phyloP scores from a whole-genome alignment of 257 asterid species.

The Avicennia marina region DNA sequence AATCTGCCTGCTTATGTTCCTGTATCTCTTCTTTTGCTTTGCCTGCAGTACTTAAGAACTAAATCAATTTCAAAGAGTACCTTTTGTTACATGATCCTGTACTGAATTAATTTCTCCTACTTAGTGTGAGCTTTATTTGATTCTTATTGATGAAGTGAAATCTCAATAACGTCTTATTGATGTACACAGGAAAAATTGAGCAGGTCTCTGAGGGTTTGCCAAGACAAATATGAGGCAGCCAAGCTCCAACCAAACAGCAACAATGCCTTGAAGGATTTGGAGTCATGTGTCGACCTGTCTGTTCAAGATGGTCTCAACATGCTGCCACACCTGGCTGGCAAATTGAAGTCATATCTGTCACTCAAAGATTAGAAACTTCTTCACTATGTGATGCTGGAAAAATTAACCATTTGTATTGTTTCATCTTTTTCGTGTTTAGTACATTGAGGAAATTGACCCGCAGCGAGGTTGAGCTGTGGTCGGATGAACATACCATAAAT shows the following conservation, averaged over 20 bases:
- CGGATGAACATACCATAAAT: too few relatives aligned
- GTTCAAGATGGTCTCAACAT: constrained; percentile 52
- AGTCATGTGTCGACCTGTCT: constrained; percentile 72
- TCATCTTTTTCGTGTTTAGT: too few relatives aligned
- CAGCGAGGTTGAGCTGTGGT: too few relatives aligned
- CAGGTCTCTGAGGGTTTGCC: constrained; percentile 77
- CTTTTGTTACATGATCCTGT: too few relatives aligned
- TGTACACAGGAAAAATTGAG: constrained; percentile 58
- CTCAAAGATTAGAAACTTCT: constrained; percentile 29
- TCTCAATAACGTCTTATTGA: too few relatives aligned
- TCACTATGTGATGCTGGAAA: not conserved
- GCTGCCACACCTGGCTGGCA: constrained; percentile 72
- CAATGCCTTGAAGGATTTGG: constrained; percentile 40
- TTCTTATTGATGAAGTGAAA: too few relatives aligned
- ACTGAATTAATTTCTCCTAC: not conserved
- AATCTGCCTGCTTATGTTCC: too few relatives aligned
- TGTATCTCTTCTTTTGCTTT: too few relatives aligned
- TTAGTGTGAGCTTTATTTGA: not conserved
- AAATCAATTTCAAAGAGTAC: too few relatives aligned
- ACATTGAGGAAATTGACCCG: constrained; percentile 84
- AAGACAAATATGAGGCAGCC: constrained; percentile 74
- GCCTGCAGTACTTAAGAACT: too few relatives aligned
- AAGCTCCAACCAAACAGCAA: constrained; percentile 47
- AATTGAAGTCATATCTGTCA: constrained; percentile 45
- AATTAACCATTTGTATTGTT: too few relatives aligned